Base-by-base conservation (phyloP, 345 rosid species). In the Eucalyptus globulus region DNA sequence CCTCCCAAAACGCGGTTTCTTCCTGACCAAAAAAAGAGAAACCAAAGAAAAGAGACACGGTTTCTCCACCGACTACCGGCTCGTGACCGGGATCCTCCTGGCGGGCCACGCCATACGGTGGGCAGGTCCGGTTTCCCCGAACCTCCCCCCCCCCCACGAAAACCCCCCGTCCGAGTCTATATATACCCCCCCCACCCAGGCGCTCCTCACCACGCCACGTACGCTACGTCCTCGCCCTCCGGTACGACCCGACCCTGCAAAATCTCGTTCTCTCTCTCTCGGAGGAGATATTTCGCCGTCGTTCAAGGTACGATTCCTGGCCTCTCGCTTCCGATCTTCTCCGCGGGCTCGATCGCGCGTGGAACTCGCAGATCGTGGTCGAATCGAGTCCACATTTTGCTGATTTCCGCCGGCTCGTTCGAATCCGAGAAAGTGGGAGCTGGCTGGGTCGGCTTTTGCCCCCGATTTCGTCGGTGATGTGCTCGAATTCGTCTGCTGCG, bases 81-180 rank as follows among this genome's bases (percentile, higher is more conserved):
- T 85, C 72, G 45, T 21, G 43, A 87, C 92, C 86, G 87, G 76
- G 65, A 51, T 40, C 47, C 22, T 19, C 80, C 87, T 34, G 89
- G 88, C 91, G 31, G 69, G 69, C 62, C 62, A 40, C 80, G 6
- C 60, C 56, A 49, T 56, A 69, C 90, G 31, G 88, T 27, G 88
- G 89, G 87, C 86, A 87, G 92, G 87, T 15, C 49, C 89, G 90
- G 91, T 34, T 21, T 24, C 43, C 12, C 92, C 88, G 89, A 87
- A 88, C 86, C 90, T 88, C 13, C 45, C 80, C 60, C 60, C 27
- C 87, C 9, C 12, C 12, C 27, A 1, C 1, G 0, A 9, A 22
- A 9, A 9, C 2, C 13, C 29, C 22, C 47, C 26, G 13, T 54
- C 21, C 54, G 9, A 27, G 86, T 90, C 86, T 89, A 89, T 89